A percentile compares a stretch with the other conserved stretches of the same genome.
Conservation (phyloP, 2,329 filamentous ascomycete species). For the Ophiosphaerella narmari region DNA sequence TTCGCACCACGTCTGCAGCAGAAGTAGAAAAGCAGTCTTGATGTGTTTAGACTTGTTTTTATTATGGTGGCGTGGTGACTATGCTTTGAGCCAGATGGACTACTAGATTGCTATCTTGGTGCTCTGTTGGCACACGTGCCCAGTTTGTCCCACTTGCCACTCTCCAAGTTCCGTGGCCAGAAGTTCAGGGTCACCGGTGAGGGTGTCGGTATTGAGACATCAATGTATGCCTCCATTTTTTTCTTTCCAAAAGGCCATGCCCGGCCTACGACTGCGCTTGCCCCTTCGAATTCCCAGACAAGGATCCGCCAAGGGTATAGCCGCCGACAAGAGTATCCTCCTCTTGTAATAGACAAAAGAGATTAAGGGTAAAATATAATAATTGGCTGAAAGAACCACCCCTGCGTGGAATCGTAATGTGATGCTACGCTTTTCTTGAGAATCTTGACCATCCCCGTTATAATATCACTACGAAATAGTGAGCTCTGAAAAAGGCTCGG, state of each 20-base stretch:
- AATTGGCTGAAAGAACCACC: conserved; percentile 35
- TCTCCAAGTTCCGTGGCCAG: conserved; percentile 16
- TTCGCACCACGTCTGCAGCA: too few species aligned
- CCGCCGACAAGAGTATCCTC: conserved; percentile 39
- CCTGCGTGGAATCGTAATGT: conserved; percentile 29
- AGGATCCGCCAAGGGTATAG: conserved; percentile 32
- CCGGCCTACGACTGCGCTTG: conserved; percentile 38
- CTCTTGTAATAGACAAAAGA: conserved; percentile 25
- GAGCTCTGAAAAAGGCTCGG: conserved; percentile 26
- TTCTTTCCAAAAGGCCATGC: conserved; percentile 12
- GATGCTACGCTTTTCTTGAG: conserved; percentile 25
- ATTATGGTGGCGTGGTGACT: neutral
- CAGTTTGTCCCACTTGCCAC: conserved; percentile 18
- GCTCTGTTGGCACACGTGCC: conserved; percentile 8
- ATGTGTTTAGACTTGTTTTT: too few species aligned
- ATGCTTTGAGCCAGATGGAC: neutral
- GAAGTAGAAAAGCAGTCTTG: too few species aligned
- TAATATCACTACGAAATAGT: conserved; percentile 5
- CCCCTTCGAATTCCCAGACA: conserved; percentile 26
- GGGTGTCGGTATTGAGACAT: conserved; percentile 28
- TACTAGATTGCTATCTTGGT: neutral
- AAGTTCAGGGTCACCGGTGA: conserved; percentile 17
- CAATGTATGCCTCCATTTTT: conserved; percentile 10
- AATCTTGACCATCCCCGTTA: conserved; percentile 11
- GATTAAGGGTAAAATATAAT: conserved; percentile 12